Evolutionary conservation across 208 protist genomes (phyloP), one percentile per base, ranked within the genome.

Genomic region (Wallacemonas sp.): DNA sequence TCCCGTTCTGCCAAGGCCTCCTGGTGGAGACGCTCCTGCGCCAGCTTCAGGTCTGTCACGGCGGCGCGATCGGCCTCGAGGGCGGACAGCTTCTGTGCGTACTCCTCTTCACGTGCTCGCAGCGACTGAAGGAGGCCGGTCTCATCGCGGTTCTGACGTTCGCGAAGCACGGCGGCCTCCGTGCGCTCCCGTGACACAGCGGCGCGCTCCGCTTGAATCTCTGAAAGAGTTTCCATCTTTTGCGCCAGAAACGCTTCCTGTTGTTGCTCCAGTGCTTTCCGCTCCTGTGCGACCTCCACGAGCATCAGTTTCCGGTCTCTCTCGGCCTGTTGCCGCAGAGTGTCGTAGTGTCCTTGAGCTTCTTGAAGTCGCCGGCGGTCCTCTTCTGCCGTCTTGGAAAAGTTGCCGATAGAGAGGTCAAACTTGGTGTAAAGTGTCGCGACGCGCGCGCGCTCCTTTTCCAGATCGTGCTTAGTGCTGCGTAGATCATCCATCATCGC

Each of bases 71-170:
- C 86, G 1, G 70, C 45, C 36, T 95, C 89, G 8, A 93, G 81
- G 9, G 77, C 62, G 57, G 81, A 76, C 9, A 92, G 39, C 63
- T 89, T 91, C 46, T 53, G 53, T 12, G 72, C 69, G 58, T 83
- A 87, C 30, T 85, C 78, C 70, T 93, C 81, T 68, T 96, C 87
- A 6, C 87, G 90, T 19, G 76, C 76, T 19, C 66, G 84, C 17
- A 96, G 76, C 6, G 83, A 78, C 59, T 85, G 78, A 21, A 96
- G 81, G 29, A 92, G 38, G 22, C 79, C 79, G 1, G 78, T 80
- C 65, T 96, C 87, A 48, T 92, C 81, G 8, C 73, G 81, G 63
- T 91, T 92, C 46, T 91, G 87, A 27, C 85, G 77, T 71, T 96
- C 87, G 1, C 83, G 71, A 36, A 79, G n/a, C 63, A 81, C 63